These are phyloP conservation scores for Auricularia heimuer DNA, from an alignment of 768 basidiomycete genomes.

Conservation along the genomic window DNA sequence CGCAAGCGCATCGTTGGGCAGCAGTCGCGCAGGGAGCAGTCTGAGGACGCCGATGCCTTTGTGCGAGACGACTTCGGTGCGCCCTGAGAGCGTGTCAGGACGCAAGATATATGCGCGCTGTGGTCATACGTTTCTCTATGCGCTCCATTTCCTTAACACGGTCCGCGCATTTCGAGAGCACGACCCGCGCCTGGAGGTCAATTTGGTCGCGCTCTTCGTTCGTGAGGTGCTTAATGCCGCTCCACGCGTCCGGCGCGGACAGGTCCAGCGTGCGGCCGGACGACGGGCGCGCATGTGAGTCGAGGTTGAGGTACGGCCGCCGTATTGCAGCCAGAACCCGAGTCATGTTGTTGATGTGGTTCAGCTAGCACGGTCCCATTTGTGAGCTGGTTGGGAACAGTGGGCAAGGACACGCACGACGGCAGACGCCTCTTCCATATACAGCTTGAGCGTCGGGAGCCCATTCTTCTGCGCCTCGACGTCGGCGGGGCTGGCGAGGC, in stretches of 20 bases:
- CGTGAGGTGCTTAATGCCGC: slow-evolving; percentile 57
- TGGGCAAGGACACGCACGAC: slow-evolving; percentile 39
- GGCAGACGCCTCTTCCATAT: slow-evolving; percentile 63
- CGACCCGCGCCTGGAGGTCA: slow-evolving; percentile 81
- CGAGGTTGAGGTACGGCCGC: slow-evolving; percentile 78
- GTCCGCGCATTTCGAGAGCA: slow-evolving; percentile 77
- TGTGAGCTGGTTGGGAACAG: slow-evolving; percentile 1
- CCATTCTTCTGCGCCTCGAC: neutral
- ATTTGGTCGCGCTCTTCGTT: slow-evolving; percentile 95
- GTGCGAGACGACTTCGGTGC: slow-evolving; percentile 54
- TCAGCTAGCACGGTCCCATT: slow-evolving; percentile 36
- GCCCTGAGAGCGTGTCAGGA: slow-evolving; percentile 34
- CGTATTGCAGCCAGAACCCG: slow-evolving; percentile 69
- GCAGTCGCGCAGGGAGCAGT: slow-evolving; percentile 61
- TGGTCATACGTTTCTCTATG: slow-evolving; percentile 71
- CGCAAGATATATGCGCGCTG: slow-evolving; percentile 10
- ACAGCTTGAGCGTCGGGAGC: slow-evolving; percentile 43
- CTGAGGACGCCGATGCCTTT: slow-evolving; percentile 56
- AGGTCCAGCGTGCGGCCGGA: slow-evolving; percentile 48
- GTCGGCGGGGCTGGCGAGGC: neutral
- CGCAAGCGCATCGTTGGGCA: slow-evolving; percentile 37
- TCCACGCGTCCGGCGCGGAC: slow-evolving; percentile 39
- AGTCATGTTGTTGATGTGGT: slow-evolving; percentile 59
- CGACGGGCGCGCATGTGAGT: slow-evolving; percentile 48
- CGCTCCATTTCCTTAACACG: slow-evolving; percentile 81